phyloP scores from a whole-genome alignment of 306 rosid genomes.

The Mimosa bimucronata region DNA sequence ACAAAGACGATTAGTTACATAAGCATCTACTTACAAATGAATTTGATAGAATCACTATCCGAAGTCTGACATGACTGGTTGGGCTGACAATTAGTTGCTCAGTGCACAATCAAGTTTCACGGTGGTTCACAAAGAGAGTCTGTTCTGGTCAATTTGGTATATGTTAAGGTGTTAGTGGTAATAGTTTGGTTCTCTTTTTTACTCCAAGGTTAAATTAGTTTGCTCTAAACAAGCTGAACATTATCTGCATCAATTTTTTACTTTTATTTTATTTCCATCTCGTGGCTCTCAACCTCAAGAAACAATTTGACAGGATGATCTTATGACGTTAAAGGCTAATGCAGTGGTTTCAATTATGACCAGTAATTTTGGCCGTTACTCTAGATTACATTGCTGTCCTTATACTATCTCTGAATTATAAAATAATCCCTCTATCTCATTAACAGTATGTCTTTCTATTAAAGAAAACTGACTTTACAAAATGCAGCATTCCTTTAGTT shows the following conservation, averaged over 20 bases:
- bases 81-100: background rate
- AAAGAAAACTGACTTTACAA: background rate
- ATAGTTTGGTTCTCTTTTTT: background rate
- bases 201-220: background rate
- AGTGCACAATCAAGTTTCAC: background rate
- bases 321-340: no score
- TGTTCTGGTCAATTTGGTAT: background rate
- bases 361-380: no score
- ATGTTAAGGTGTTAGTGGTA: background rate
- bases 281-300: no score
- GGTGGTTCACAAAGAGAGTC: background rate
- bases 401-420: no score
- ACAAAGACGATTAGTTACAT: background rate
- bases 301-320: no score
- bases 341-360: no score
- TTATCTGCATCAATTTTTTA: no score
- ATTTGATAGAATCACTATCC: background rate
- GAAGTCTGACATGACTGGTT: background rate
- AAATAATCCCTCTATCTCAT: no score
- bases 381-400: no score
- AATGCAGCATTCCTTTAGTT: background rate
- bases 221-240: no score
- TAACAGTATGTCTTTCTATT: no score
- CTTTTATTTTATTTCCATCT: no score
- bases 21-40: constrained; percentile 11